These are phyloP conservation scores for Zhuliangozyma blackwelliae DNA, from an alignment of 1,139 yeast species.

Conservation along the genomic window DNA sequence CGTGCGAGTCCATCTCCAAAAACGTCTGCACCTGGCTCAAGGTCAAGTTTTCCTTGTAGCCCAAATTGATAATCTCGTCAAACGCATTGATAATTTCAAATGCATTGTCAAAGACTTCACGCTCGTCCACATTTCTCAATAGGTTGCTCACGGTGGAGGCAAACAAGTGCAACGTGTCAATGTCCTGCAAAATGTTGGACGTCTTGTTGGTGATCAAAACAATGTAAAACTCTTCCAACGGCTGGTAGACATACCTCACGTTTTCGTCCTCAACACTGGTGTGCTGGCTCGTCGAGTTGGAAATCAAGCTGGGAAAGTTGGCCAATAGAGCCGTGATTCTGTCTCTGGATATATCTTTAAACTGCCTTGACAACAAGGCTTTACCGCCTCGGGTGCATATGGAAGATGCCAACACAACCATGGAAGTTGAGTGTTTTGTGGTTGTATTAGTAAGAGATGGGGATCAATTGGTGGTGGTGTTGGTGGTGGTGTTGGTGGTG, in stretches of 20 bases:
- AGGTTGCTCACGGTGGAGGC: constrained; percentile 76
- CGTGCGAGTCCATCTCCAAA: constrained; percentile 97
- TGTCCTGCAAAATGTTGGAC: constrained; percentile 91
- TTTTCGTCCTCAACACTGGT: constrained; percentile 93
- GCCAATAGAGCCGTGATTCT: constrained; percentile 84
- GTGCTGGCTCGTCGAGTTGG: constrained; percentile 73
- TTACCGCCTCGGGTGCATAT: constrained; percentile 95
- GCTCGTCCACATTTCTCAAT: constrained; percentile 72
- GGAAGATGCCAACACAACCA: constrained; percentile 80
- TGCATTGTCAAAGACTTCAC: constrained; percentile 78
- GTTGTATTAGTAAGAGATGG: too few species aligned
- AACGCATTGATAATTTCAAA: constrained; percentile 89
- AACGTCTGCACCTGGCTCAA: constrained; percentile 81
- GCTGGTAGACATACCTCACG: constrained; percentile 93
- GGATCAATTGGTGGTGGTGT: too few species aligned
- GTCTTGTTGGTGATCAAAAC: constrained; percentile 88
- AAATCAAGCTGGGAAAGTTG: constrained; percentile 77
- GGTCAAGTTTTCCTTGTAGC: constrained; percentile 85
- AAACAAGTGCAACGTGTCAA: constrained; percentile 84
- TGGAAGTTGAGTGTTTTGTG: constrained; percentile 9
- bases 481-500: too few species aligned
- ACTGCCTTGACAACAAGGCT: constrained; percentile 89
- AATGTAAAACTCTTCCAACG: constrained; percentile 90
- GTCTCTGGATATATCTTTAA: constrained; percentile 79
- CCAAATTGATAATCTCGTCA: constrained; percentile 88